phyloP scores from a whole-genome alignment of 495 filamentous ascomycete species.

The Hypoxylon rickii region DNA sequence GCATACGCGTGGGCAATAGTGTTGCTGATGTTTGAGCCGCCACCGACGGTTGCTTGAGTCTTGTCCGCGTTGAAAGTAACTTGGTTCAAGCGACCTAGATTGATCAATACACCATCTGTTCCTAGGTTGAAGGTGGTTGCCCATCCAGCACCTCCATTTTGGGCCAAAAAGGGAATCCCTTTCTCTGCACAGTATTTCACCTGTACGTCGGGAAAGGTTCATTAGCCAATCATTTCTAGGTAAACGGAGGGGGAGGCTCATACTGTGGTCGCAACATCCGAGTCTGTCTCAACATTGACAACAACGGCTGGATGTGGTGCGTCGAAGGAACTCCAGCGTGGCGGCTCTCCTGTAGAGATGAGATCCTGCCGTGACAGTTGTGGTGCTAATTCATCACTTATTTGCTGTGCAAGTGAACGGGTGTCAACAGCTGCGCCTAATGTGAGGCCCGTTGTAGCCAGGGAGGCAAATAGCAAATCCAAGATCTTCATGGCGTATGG shows the following conservation, averaged over 20 bases:
- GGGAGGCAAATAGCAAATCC: neutral
- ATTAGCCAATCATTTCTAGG: neutral
- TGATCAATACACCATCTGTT: conserved; percentile 10
- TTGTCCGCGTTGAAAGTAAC: neutral
- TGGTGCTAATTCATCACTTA: neutral
- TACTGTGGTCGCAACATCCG: neutral
- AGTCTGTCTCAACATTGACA: neutral
- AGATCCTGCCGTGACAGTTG: neutral
- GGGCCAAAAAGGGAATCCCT: conserved; percentile 11
- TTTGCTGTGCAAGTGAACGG: neutral
- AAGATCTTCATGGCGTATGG: neutral
- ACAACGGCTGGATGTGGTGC: neutral
- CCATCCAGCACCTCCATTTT: conserved; percentile 16
- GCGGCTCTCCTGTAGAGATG: neutral
- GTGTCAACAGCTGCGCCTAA: neutral
- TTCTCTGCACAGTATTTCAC: conserved; percentile 2
- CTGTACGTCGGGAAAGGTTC: neutral
- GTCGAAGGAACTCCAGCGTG: neutral
- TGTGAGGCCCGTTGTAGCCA: neutral
- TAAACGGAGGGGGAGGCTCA: neutral
- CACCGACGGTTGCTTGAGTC: conserved; percentile 9
- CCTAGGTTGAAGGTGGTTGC: neutral
- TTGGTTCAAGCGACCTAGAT: conserved; percentile 6
- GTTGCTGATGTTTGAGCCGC: conserved; percentile 1
- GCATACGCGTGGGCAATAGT: conserved; percentile 3